Evolutionary conservation across 352 stramenopile species (phyloP), one percentile per base, ranked within the genome.

Genomic region (Globisporangium barbulae): DNA sequence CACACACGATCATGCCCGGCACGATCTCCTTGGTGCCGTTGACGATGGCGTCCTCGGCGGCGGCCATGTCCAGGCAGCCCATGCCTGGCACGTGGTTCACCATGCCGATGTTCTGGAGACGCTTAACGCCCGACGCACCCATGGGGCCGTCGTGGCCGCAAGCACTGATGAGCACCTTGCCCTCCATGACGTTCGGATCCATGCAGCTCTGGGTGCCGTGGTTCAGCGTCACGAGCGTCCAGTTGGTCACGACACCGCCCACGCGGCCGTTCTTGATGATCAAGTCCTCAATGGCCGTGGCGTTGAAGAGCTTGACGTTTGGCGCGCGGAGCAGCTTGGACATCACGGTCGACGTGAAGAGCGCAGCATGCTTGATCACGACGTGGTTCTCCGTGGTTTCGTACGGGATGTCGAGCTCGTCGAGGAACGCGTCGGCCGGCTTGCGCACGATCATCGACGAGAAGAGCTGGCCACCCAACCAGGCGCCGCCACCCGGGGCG

Each of bases 271-370:
- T 68, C 70, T 85, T 85, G 47, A 88, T 76, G 47, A 88, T 88
- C 64, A 88, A 55, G 41, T 88, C 79, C 58, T 88, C 79, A 58
- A 88, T 85, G 21, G 79, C 76, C n/a, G 79, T 88, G 41, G 79
- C 79, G 65, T 88, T 88, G 69, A 88, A 88, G 31, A 88, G 73
- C 77, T 88, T 88, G 59, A 88, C 76, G 67, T 88, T 88, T 9
- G 76, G 73, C 53, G 74, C 72, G 10, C 68, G 71, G 49, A 88
- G 59, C 39, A 85, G 61, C 79, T 88, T 88, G 48, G 72, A 68
- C 76, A 88, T 80, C 31, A 88, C 73, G 13, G 79, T 88, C 53
- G 79, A 86, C 60, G 79, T 88, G 67, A 88, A 88, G 47, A 85
- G 55, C 25, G 79, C 79, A 2, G 79, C 79, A 64, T 88, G 79